Conservation (phyloP, 495 filamentous ascomycete species). For the Trypethelium eluteriae region DNA sequence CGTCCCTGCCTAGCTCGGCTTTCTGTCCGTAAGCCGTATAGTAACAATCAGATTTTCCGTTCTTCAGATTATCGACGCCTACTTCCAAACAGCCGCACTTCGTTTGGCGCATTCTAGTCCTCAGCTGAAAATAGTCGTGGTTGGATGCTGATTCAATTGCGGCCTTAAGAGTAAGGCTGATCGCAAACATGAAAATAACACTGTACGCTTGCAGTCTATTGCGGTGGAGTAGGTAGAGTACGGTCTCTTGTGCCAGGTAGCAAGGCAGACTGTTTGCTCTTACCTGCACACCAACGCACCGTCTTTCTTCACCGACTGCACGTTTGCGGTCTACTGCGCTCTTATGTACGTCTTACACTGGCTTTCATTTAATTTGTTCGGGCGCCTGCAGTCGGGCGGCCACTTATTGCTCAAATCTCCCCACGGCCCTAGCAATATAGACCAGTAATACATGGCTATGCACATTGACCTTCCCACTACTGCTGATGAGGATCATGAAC, state of each 20-base stretch:
- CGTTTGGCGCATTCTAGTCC: not conserved
- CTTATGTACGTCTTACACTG: not conserved
- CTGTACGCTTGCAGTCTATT: too few species aligned
- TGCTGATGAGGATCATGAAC: not conserved
- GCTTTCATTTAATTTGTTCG: slow-evolving; percentile 6
- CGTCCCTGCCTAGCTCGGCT: not conserved
- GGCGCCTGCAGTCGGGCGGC: slow-evolving; percentile 1
- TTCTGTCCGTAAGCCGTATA: not conserved
- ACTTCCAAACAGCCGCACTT: not conserved
- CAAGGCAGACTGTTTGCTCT: not conserved
- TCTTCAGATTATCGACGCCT: not conserved
- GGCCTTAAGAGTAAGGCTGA: not conserved
- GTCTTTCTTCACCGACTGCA: not conserved
- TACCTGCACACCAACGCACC: not conserved
- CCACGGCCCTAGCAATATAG: not conserved
- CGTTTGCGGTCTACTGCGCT: not conserved
- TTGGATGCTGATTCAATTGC: not conserved
- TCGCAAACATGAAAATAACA: not conserved
- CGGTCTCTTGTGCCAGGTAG: not conserved
- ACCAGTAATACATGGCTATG: slow-evolving; percentile 9
- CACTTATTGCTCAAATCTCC: not conserved
- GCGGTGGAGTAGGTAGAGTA: too few species aligned
- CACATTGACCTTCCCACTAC: not conserved
- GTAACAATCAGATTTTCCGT: not conserved
- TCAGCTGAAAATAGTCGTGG: not conserved